A percentile compares a stretch with the other conserved stretches of the same genome.
Evolutionary conservation across 768 basidiomycete genomes (phyloP).

Genomic region (Naganishia onofrii): DNA sequence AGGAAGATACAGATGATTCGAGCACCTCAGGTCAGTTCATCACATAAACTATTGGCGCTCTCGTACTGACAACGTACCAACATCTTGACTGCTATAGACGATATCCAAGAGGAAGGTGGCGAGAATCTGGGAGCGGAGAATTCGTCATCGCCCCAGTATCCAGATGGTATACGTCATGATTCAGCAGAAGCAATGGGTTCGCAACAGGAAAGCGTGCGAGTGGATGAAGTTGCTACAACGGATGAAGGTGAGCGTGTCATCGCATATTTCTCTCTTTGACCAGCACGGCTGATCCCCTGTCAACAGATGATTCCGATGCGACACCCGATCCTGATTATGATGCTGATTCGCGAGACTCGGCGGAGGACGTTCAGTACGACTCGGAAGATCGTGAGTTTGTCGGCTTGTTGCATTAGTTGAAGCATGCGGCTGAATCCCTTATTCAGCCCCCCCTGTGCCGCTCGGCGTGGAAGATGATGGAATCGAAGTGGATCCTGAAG

Average conservation of each 20-base stretch:
- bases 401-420: too few relatives aligned
- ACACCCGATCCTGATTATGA: slow-evolving; percentile 17
- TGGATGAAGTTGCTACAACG: slow-evolving; percentile 7
- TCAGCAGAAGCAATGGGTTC: slow-evolving; percentile 17
- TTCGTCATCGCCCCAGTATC: background rate
- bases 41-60: background rate
- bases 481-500: slow-evolving; percentile 19
- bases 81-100: background rate
- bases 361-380: slow-evolving; percentile 18
- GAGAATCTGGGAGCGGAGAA: background rate
- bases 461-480: background rate
- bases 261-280: background rate
- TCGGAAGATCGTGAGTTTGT: slow-evolving; percentile 21
- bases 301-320: slow-evolving; percentile 25
- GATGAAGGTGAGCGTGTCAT: slow-evolving; percentile 22
- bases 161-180: slow-evolving; percentile 7
- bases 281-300: background rate
- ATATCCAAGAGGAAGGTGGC: background rate
- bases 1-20: background rate
- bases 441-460: background rate
- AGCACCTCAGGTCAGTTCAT: background rate
- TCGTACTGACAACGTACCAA: background rate
- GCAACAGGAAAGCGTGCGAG: slow-evolving; percentile 19
- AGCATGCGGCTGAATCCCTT: background rate
- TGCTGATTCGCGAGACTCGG: slow-evolving; percentile 6